Percentiles rank a stretch among this genome's conserved stretches.
These are phyloP conservation scores for Lactarius quietus DNA, from an alignment of 768 basidiomycete species.

Conservation along the genomic window DNA sequence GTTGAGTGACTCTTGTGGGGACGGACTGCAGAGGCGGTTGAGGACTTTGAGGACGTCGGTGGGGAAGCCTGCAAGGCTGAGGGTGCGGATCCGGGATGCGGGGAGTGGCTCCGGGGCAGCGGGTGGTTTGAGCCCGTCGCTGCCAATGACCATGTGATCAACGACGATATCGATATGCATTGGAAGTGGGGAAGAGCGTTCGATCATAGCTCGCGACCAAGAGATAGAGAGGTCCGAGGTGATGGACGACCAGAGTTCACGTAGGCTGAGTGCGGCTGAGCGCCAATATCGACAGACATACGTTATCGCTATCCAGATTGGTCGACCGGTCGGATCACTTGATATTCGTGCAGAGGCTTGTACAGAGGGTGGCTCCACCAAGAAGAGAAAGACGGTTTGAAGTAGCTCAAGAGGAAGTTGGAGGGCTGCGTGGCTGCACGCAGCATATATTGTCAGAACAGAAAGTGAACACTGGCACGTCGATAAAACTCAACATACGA, in stretches of 20 bases:
- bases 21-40: conserved; percentile 9
- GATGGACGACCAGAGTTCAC: conserved; percentile 17
- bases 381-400: no score
- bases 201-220: conserved; percentile 18
- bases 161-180: conserved; percentile 5
- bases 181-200: conserved; percentile 16
- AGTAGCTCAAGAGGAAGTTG: no score
- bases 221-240: conserved; percentile 7
- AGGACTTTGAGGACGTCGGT: conserved; percentile 9
- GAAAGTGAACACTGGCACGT: no score
- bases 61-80: conserved; percentile 11
- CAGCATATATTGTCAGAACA: no score
- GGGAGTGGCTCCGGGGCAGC: conserved; percentile 12
- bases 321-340: no score
- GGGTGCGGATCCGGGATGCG: conserved; percentile 9
- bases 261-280: conserved; percentile 13
- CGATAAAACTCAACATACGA: no score
- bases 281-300: conserved; percentile 20
- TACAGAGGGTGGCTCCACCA: no score
- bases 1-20: conserved; percentile 8
- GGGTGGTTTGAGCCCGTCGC: conserved; percentile 5
- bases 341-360: no score
- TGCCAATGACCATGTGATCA: no score
- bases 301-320: conserved; percentile 8
- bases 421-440: no score